Evolutionary conservation across 306 rosid species (phyloP).

Genomic region (Casuarina cunninghamiana): DNA sequence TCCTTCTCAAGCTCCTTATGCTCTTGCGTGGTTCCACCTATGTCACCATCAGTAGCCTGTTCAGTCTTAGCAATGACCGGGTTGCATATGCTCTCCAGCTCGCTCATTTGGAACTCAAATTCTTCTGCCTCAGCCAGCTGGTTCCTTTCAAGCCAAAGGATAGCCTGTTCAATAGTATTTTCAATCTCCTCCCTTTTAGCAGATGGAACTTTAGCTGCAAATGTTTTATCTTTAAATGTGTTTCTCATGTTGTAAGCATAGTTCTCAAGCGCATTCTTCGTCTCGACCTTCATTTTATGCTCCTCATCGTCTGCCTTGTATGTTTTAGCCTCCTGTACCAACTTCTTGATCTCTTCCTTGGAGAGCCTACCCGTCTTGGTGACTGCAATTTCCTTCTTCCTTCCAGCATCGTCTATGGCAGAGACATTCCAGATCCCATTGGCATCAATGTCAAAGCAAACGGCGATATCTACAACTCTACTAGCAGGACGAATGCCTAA

Average conservation of each 20-base stretch:
- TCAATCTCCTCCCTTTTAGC: slow-evolving; percentile 51
- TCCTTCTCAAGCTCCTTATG: slow-evolving; percentile 34
- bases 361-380: slow-evolving; percentile 57
- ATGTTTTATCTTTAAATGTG: slow-evolving; percentile 48
- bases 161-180: slow-evolving; percentile 46
- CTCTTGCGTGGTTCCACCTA: slow-evolving; percentile 29
- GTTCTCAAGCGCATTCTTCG: slow-evolving; percentile 49
- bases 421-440: slow-evolving; percentile 51
- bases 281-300: slow-evolving; percentile 52
- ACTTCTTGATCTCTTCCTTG: slow-evolving; percentile 54
- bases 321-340: slow-evolving; percentile 49
- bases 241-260: slow-evolving; percentile 58
- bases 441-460: slow-evolving; percentile 45
- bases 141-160: slow-evolving; percentile 50
- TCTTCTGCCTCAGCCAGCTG: slow-evolving; percentile 52
- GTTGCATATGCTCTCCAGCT: slow-evolving; percentile 51
- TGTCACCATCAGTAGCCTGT: slow-evolving; percentile 43
- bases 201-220: slow-evolving; percentile 36
- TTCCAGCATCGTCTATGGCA: slow-evolving; percentile 49
- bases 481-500: slow-evolving; percentile 46
- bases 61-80: slow-evolving; percentile 46
- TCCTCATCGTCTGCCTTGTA: slow-evolving; percentile 49
- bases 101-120: slow-evolving; percentile 46
- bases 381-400: slow-evolving; percentile 47
- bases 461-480: slow-evolving; percentile 46